These are phyloP conservation scores for Calocybe gangraenosa DNA, from an alignment of 768 basidiomycete species.

Conservation along the genomic window DNA sequence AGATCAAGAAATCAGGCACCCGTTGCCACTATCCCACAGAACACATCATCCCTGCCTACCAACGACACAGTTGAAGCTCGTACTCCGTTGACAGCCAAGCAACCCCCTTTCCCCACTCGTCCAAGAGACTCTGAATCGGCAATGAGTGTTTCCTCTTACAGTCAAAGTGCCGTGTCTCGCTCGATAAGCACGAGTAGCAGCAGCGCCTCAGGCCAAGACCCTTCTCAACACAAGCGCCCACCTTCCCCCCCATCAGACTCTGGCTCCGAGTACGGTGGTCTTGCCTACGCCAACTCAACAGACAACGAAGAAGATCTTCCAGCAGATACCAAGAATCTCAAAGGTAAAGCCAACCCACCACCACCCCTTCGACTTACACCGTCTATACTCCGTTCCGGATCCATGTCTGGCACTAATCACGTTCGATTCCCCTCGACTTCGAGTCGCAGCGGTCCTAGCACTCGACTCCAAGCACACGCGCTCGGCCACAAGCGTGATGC, in stretches of 20 bases:
- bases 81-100: conserved; percentile 18
- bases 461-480: not conserved
- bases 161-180: conserved; percentile 2
- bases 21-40: conserved; percentile 17
- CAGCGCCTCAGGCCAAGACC: conserved; percentile 10
- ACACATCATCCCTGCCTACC: conserved; percentile 12
- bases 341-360: conserved; percentile 20
- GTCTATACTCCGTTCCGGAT: conserved; percentile 23
- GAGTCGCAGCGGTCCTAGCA: conserved; percentile 10
- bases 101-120: conserved; percentile 5
- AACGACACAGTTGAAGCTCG: conserved; percentile 4
- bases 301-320: conserved; percentile 34
- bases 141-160: conserved; percentile 13
- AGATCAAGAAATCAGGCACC: conserved; percentile 32
- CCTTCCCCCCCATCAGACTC: conserved; percentile 30
- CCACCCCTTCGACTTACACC: conserved; percentile 19
- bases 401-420: conserved; percentile 16
- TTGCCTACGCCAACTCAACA: conserved; percentile 48
- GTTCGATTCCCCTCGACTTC: conserved; percentile 18
- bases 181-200: conserved; percentile 14
- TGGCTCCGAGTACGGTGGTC: conserved; percentile 39
- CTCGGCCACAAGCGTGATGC: conserved; percentile 6
- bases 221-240: conserved; percentile 2
- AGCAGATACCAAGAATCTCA: conserved; percentile 14
- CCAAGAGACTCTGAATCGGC: conserved; percentile 4